phyloP scores from a whole-genome alignment of 164 flowering plant species.

The Magnolia changhungtana region DNA sequence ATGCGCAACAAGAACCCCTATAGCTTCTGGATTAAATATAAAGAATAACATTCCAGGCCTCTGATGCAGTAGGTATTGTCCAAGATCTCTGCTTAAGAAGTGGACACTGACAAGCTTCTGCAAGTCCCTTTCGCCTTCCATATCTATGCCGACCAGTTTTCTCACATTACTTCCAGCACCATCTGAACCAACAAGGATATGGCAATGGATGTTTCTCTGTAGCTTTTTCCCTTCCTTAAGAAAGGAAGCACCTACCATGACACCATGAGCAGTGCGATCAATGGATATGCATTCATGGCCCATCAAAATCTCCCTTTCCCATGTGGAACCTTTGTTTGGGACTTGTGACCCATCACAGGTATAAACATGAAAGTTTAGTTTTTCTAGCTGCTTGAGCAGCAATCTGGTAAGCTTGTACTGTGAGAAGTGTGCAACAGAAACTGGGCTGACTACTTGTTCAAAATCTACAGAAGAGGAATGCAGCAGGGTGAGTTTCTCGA shows the following conservation, averaged over 20 bases:
- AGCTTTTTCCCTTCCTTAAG: conserved; percentile 40
- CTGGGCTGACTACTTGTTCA: conserved; percentile 72
- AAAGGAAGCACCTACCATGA: conserved; percentile 52
- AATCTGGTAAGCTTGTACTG: conserved; percentile 69
- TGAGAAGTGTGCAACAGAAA: conserved; percentile 92
- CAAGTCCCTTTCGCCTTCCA: conserved; percentile 78
- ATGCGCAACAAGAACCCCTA: conserved; percentile 95
- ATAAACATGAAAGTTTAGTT: conserved; percentile 40
- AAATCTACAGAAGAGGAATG: conserved; percentile 54
- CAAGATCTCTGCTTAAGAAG: conserved; percentile 75
- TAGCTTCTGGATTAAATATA: conserved; percentile 82
- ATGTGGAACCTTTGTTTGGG: conserved; percentile 11
- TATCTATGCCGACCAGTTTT: conserved; percentile 55
- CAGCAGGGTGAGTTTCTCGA: background rate
- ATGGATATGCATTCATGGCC: conserved; percentile 78
- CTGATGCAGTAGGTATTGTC: conserved; percentile 60
- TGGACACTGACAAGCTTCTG: conserved; percentile 92
- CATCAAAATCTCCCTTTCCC: conserved; percentile 56
- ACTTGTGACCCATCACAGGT: conserved; percentile 25
- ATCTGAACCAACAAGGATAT: conserved; percentile 77
- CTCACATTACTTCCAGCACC: conserved; percentile 93
- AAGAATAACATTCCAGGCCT: conserved; percentile 96
- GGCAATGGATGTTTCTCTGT: conserved; percentile 51
- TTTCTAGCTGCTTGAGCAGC: conserved; percentile 57
- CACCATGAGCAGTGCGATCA: conserved; percentile 36